These are phyloP conservation scores for Mortierella hygrophila DNA, from an alignment of 192 early-diverging fungal genomes.

Conservation along the genomic window DNA sequence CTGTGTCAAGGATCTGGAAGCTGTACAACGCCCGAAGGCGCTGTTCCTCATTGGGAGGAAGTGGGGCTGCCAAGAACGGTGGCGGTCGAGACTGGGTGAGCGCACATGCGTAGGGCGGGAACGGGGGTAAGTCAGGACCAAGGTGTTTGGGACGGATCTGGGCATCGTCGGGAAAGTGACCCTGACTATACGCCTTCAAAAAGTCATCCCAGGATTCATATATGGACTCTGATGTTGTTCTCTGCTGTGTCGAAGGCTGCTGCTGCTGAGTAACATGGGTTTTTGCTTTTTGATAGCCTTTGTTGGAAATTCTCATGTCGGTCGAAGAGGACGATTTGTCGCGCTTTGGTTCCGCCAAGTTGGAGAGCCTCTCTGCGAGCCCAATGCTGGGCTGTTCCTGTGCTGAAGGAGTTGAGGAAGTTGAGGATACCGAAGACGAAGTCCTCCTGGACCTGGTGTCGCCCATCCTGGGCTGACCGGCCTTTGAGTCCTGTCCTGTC, in stretches of 20 bases:
- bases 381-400: neutral
- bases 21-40: slow-evolving; percentile 45
- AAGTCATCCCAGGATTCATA: slow-evolving; percentile 43
- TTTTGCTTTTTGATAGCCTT: neutral
- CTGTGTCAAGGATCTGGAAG: slow-evolving; percentile 36
- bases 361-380: neutral
- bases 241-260: neutral
- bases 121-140: slow-evolving; percentile 15
- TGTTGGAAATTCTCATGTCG: neutral
- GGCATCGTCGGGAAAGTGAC: slow-evolving; percentile 23
- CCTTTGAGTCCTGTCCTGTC: neutral
- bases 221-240: neutral
- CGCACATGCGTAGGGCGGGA: slow-evolving; percentile 22
- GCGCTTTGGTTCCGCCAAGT: neutral
- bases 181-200: slow-evolving; percentile 23
- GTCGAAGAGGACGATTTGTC: neutral
- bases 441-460: neutral
- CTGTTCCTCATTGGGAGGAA: slow-evolving; percentile 29
- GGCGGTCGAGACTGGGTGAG: neutral
- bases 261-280: neutral
- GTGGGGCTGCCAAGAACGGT: slow-evolving; percentile 28
- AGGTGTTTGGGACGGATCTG: neutral
- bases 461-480: neutral
- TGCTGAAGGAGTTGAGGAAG: neutral
- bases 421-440: neutral